Conservation (phyloP, 164 flowering plant species). For the Warburgia ugandensis region DNA sequence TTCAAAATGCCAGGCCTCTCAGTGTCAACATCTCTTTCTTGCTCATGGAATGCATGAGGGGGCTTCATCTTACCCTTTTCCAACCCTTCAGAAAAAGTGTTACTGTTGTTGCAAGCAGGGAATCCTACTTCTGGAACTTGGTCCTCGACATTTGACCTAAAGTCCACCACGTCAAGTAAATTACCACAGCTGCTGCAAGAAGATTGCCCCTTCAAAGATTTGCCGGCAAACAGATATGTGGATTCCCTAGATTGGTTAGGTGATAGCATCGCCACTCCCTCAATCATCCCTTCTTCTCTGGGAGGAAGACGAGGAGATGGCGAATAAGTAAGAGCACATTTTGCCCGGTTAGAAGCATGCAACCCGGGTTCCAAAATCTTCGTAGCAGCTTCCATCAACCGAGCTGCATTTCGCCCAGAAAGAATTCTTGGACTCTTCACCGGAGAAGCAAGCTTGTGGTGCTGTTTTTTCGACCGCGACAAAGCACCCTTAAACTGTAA, state of each 20-base stretch:
- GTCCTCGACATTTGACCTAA: conserved; percentile 17
- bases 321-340: conserved; percentile 49
- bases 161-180: conserved; percentile 25
- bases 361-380: conserved; percentile 80
- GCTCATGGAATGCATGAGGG: conserved; percentile 11
- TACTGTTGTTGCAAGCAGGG: conserved; percentile 16
- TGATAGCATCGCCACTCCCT: conserved; percentile 10
- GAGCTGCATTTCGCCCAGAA: conserved; percentile 39
- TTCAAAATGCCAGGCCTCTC: conserved; percentile 9
- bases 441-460: conserved; percentile 51
- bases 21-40: conserved; percentile 17
- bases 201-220: conserved; percentile 26
- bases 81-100: conserved; percentile 23
- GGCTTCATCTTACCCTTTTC: conserved; percentile 20
- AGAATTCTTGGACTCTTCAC: conserved; percentile 59
- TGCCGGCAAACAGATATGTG: conserved; percentile 8
- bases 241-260: conserved; percentile 14
- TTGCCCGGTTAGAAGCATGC: conserved; percentile 55
- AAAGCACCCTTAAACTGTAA: conserved; percentile 56
- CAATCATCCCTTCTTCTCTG: conserved; percentile 17
- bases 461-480: conserved; percentile 55
- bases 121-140: conserved; percentile 15
- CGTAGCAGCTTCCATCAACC: conserved; percentile 81
- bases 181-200: conserved; percentile 59
- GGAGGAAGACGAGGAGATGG: conserved; percentile 17